Percentiles rank a stretch among this genome's conserved stretches.
These are phyloP conservation scores for Dictyostelium purpureum DNA, from an alignment of 78 protist species.

Conservation along the genomic window DNA sequence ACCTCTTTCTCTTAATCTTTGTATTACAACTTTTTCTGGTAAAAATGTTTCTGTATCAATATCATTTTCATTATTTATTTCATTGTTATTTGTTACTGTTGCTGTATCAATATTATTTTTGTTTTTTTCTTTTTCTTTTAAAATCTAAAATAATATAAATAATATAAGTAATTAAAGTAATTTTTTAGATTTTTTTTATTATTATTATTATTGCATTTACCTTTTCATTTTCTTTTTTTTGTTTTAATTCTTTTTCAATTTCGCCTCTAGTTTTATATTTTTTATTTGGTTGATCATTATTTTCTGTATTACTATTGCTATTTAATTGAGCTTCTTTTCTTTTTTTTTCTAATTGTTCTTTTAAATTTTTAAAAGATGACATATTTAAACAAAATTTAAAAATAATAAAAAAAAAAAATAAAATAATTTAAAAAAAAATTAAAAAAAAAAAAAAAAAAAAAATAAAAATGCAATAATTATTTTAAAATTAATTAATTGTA, in stretches of 20 bases:
- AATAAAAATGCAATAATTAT: background rate
- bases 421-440: too few relatives aligned
- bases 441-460: background rate
- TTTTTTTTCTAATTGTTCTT: constrained; percentile 50
- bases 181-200: background rate
- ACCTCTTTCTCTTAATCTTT: constrained; percentile 64
- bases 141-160: too few relatives aligned
- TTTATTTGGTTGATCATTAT: constrained; percentile 1
- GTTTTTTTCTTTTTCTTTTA: background rate
- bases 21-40: constrained; percentile 40
- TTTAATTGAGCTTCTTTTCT: constrained; percentile 5
- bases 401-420: too few relatives aligned
- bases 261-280: constrained; percentile 77
- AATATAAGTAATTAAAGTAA: background rate
- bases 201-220: background rate
- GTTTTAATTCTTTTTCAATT: constrained; percentile 60
- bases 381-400: background rate
- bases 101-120: background rate
- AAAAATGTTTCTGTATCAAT: constrained; percentile 21
- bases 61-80: background rate
- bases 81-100: background rate
- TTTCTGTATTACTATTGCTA: background rate
- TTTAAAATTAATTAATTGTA: background rate
- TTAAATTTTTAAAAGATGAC: constrained; percentile 9
- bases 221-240: constrained; percentile 68